These are phyloP conservation scores for Protomyces lactucae-debilis DNA, from an alignment of 1,139 yeast species.

Conservation along the genomic window DNA sequence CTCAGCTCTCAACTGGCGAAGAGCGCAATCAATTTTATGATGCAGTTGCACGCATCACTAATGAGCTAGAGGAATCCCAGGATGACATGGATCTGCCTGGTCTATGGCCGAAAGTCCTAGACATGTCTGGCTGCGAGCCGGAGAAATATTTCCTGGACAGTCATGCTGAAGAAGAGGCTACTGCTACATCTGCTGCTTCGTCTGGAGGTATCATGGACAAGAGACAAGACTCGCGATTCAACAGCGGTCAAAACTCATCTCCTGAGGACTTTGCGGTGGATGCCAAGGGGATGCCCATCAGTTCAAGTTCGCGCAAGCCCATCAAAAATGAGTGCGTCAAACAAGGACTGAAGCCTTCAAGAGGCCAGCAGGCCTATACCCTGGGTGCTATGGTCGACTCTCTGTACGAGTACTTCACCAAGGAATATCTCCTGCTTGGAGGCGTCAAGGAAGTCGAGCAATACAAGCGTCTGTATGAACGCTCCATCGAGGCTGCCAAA, in stretches of 20 bases:
- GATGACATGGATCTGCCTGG: constrained; percentile 41
- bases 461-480: constrained; percentile 41
- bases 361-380: constrained; percentile 28
- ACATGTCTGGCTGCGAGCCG: constrained; percentile 49
- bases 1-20: constrained; percentile 73
- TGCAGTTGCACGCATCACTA: constrained; percentile 47
- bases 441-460: constrained; percentile 41
- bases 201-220: not conserved
- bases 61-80: constrained; percentile 41
- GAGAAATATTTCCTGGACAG: not conserved
- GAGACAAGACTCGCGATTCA: not conserved
- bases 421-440: constrained; percentile 61
- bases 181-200: not conserved
- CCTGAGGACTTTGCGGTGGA: not conserved
- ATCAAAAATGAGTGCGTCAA: not conserved
- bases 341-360: not conserved
- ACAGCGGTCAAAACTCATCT: not conserved
- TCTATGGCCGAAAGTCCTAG: constrained; percentile 46
- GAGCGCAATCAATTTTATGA: constrained; percentile 64
- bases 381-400: constrained; percentile 82
- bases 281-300: not conserved
- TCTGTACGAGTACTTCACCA: constrained; percentile 81
- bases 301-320: not conserved
- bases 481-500: constrained; percentile 43
- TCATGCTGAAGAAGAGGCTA: not conserved